These are phyloP conservation scores for Adansonia rubrostipa DNA, from an alignment of 441 rosid species.

Conservation along the genomic window DNA sequence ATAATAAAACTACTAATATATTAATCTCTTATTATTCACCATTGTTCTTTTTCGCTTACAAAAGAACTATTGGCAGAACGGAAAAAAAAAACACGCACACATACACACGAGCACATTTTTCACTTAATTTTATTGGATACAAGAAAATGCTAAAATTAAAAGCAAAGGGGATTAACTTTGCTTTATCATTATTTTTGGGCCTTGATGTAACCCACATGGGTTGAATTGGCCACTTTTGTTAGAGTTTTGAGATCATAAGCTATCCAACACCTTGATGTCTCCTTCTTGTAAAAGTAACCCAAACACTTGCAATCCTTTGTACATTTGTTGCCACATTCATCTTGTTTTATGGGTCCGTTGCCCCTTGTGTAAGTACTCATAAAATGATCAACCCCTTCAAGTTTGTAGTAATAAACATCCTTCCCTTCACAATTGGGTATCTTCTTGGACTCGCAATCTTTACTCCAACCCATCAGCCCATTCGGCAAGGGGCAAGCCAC, in stretches of 20 bases:
- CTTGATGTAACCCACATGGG: conserved; percentile 61
- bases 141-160: background rate
- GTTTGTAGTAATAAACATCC: conserved; percentile 47
- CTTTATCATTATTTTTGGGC: conserved; percentile 33
- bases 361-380: conserved; percentile 54
- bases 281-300: conserved; percentile 63
- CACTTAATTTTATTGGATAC: background rate
- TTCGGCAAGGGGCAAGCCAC: background rate
- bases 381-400: conserved; percentile 66
- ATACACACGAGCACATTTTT: too few species aligned
- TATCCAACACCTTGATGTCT: conserved; percentile 59
- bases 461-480: conserved; percentile 55
- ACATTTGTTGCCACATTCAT: conserved; percentile 41
- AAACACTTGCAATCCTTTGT: conserved; percentile 55
- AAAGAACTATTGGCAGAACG: too few species aligned
- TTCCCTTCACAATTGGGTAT: conserved; percentile 6
- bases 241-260: conserved; percentile 67
- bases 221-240: conserved; percentile 51
- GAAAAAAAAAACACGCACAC: too few species aligned
- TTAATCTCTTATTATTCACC: too few species aligned
- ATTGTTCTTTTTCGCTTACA: too few species aligned
- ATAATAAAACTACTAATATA: too few species aligned
- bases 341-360: conserved; percentile 37
- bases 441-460: conserved; percentile 40
- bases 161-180: background rate